Base-by-base conservation (phyloP, 768 basidiomycete species). In the Podaxis pistillaris region DNA sequence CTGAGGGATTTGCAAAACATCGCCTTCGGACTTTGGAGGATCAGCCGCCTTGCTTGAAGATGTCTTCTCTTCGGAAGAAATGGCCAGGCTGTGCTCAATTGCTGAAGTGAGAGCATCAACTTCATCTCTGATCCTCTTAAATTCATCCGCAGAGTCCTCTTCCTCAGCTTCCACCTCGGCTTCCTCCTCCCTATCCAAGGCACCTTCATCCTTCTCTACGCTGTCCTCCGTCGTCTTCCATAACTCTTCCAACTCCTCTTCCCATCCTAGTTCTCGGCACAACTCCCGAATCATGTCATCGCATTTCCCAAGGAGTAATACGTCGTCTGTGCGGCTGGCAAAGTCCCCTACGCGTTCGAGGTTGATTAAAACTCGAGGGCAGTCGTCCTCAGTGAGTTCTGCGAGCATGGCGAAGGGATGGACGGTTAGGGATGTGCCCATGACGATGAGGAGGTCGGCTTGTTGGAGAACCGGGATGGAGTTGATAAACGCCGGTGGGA, bases 361-460 rank as follows among this genome's bases (percentile, higher is more conserved):
- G 71, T 97, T 97, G 74, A 98, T 87, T 33, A 98, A 81, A n/a
- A 96, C 81, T 1, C 96, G 88, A 2, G 91, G 93, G 67, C 88
- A 93, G 8, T 67, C 66, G 1, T 75, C 63, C 3, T 79, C 77
- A 0, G 90, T 86, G 60, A 82, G 72, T 47, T 77, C 74, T 9
- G 89, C 83, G 24, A 98, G 84, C 0, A 86, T 84, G 4, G 95
- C 94, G 71, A 98, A 97, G 1, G 93, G 94, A 57, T 90, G 86
- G 11, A 95, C 92, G 0, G 86, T 88, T 52, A 96, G 81, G 1
- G 94, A 96, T 0, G 96, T 98, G 28, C 96, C 95, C 67, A 97
- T 88, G 50, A 97, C 84, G 67, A 98, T 87, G 41, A 97, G 83
- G 22, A 98, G 81, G 73, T 98, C 94, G 7, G 92, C 93, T n/a